Conservation (phyloP, 2,329 filamentous ascomycete genomes). For the Parastagonospora avenae region DNA sequence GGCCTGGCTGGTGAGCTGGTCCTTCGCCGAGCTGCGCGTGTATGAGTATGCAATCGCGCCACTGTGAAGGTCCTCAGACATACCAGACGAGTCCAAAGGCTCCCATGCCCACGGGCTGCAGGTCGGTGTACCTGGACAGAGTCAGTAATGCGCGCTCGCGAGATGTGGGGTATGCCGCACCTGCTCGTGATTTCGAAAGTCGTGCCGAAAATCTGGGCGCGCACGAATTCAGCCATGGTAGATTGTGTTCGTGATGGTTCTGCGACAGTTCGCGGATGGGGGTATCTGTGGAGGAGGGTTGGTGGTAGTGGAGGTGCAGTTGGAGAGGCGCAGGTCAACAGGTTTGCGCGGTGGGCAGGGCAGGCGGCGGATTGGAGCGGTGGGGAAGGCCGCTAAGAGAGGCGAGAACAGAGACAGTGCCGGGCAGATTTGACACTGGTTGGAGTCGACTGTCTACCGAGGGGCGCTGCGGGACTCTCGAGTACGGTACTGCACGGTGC, state of each 20-base stretch:
- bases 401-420: not conserved
- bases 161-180: slow-evolving; percentile 58
- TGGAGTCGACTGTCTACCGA: too few relatives aligned
- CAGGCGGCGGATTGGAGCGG: slow-evolving; percentile 28
- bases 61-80: slow-evolving; percentile 10
- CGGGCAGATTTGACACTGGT: too few relatives aligned
- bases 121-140: slow-evolving; percentile 81
- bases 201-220: slow-evolving; percentile 98
- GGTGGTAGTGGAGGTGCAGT: slow-evolving; percentile 18
- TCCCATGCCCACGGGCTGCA: slow-evolving; percentile 98
- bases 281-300: slow-evolving; percentile 15
- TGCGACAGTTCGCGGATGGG: slow-evolving; percentile 30
- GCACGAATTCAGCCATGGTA: slow-evolving; percentile 98
- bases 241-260: slow-evolving; percentile 13
- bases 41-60: slow-evolving; percentile 15
- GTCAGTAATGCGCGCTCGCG: slow-evolving; percentile 27
- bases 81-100: slow-evolving; percentile 98
- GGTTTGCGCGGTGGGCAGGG: slow-evolving; percentile 10
- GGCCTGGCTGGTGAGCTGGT: slow-evolving; percentile 95
- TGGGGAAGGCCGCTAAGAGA: slow-evolving; percentile 7
- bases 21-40: slow-evolving; percentile 80
- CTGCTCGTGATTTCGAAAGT: slow-evolving; percentile 99
- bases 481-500: too few relatives aligned
- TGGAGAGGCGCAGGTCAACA: slow-evolving; percentile 23
- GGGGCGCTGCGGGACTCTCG: too few relatives aligned